Evolutionary conservation across 2,329 filamentous ascomycete genomes (phyloP).

Genomic region (Ophiostoma tasmaniense): DNA sequence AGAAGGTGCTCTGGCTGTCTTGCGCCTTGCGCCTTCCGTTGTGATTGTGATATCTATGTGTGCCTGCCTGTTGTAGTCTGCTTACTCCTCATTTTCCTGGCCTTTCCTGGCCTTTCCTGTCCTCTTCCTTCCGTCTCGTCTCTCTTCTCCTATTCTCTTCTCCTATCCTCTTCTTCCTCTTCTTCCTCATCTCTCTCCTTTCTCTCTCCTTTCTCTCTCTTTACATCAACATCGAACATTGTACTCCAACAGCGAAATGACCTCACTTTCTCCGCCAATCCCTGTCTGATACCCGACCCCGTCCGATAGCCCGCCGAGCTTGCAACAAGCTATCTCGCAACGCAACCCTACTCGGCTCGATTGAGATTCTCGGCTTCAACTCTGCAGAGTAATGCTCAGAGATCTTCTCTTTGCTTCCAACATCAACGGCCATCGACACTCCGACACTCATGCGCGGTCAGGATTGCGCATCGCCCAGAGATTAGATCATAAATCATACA

Average conservation of each 20-base stretch:
- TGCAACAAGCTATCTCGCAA: not conserved
- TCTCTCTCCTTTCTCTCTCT: not conserved
- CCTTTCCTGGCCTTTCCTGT: not conserved
- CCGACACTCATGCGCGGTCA: not conserved
- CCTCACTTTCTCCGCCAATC: not conserved
- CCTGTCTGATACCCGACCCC: not conserved
- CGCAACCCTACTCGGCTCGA: not conserved
- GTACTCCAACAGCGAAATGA: not conserved
- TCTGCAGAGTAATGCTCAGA: no score
- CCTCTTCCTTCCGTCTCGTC: not conserved
- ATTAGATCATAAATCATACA: not conserved
- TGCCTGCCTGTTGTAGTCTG: not conserved
- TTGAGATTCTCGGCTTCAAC: not conserved
- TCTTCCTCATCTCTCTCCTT: no score
- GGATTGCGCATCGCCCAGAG: not conserved
- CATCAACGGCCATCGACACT: not conserved
- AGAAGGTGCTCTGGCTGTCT: constrained; percentile 4
- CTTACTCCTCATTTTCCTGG: not conserved
- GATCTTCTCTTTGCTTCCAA: not conserved
- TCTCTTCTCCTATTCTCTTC: constrained; percentile 3
- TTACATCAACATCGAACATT: not conserved
- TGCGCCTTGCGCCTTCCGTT: constrained; percentile 8
- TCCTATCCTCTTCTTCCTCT: constrained; percentile 1
- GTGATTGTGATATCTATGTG: not conserved
- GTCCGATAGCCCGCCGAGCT: constrained; percentile 3